phyloP scores from a whole-genome alignment of 2,329 filamentous ascomycete genomes.

The Phyllosticta citriasiana region DNA sequence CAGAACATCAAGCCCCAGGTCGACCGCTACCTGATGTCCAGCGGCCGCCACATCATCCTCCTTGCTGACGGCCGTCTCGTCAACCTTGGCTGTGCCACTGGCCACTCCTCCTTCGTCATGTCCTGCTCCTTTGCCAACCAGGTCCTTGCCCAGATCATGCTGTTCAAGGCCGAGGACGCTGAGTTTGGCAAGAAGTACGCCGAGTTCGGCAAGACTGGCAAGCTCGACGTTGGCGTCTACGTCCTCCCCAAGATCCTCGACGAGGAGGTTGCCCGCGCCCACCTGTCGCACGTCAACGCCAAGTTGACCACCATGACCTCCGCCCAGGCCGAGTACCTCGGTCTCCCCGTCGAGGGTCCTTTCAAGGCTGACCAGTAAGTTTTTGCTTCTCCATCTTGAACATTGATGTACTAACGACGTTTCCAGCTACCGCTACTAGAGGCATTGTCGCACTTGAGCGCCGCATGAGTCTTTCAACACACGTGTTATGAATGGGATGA shows the following conservation, averaged over 20 bases:
- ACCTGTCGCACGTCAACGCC: conserved; percentile 86
- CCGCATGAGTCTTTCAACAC: conserved; percentile 34
- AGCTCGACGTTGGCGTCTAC: conserved; percentile 87
- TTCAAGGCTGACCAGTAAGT: conserved; percentile 90
- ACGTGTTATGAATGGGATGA: conserved; percentile 51
- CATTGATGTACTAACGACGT: conserved; percentile 20
- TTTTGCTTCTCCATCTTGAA: conserved; percentile 11
- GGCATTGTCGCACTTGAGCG: conserved; percentile 16
- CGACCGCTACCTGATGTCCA: conserved; percentile 92
- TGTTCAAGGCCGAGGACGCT: conserved; percentile 86
- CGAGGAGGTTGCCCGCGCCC: conserved; percentile 93
- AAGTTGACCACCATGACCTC: conserved; percentile 79
- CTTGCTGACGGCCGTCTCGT: conserved; percentile 97
- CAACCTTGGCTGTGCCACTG: conserved; percentile 98
- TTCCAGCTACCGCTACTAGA: conserved; percentile 26
- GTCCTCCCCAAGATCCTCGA: conserved; percentile 98
- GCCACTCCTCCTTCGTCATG: conserved; percentile 99
- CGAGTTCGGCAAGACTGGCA: conserved; percentile 87
- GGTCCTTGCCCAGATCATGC: conserved; percentile 97
- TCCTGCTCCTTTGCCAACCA: conserved; percentile 99
- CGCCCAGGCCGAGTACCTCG: conserved; percentile 91
- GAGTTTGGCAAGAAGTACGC: conserved; percentile 88
- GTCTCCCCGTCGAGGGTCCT: conserved; percentile 74
- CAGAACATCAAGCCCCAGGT: conserved; percentile 99
- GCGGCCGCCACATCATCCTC: conserved; percentile 93